Conservation (phyloP, 1,284 basidiomycete species). For the Apiotrichum montevideense region DNA sequence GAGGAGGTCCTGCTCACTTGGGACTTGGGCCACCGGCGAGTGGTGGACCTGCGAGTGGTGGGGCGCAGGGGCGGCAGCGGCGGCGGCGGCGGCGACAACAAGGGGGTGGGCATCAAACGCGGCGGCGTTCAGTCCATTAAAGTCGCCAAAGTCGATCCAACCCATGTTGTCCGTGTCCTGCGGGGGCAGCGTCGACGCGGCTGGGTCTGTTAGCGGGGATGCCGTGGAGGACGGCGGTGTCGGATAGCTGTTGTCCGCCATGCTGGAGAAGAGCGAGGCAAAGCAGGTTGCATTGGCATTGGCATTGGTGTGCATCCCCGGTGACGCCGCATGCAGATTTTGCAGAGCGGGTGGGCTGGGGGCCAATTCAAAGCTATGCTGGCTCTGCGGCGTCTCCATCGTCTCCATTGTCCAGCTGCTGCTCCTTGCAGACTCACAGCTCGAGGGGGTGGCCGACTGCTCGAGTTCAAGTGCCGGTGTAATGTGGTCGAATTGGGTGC, state of each 20-base stretch:
- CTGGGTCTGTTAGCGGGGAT: background rate
- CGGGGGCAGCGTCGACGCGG: background rate
- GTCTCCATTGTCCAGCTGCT: too few species aligned
- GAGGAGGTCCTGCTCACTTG: background rate
- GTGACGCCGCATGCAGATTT: too few species aligned
- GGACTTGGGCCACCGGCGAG: background rate
- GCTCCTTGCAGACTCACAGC: background rate
- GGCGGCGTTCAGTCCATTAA: background rate
- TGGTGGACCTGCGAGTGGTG: background rate
- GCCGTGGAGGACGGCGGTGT: too few species aligned
- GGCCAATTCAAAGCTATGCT: too few species aligned
- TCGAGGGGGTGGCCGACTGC: background rate
- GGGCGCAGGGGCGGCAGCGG: background rate
- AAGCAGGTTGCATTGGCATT: too few species aligned
- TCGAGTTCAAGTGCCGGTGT: background rate
- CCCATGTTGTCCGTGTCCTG: background rate
- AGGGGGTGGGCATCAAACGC: background rate
- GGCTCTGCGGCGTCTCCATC: too few species aligned
- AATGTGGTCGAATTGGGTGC: background rate
- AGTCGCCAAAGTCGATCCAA: constrained; percentile 3
- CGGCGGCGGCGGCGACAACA: background rate
- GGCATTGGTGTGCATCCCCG: too few species aligned
- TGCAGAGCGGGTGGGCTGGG: too few species aligned
- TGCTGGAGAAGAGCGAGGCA: too few species aligned
- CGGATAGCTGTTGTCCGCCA: too few species aligned